Evolutionary conservation across 2,329 filamentous ascomycete species (phyloP).

Genomic region (Coniosporium tulheliwenetii): DNA sequence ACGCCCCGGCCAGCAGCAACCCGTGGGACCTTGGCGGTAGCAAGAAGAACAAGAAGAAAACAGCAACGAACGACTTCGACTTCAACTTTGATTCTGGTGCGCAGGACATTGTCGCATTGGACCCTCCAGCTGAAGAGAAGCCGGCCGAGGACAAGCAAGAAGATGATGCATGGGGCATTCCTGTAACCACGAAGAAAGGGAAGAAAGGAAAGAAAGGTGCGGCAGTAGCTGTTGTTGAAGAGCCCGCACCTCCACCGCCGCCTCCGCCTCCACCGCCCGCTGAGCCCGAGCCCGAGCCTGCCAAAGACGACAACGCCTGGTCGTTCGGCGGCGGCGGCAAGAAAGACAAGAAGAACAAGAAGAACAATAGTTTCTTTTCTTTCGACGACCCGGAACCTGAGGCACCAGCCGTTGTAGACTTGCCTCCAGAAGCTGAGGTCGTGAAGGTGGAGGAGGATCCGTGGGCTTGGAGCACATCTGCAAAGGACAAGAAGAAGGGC

Average conservation of each 20-base stretch:
- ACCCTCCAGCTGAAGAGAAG: constrained; percentile 7
- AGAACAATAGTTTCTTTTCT: constrained; percentile 1
- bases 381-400: background rate
- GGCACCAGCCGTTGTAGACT: constrained; percentile 6
- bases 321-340: constrained; percentile 2
- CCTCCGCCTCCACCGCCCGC: constrained; percentile 6
- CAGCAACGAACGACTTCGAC: constrained; percentile 9
- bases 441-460: constrained; percentile 3
- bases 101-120: constrained; percentile 1
- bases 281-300: constrained; percentile 9
- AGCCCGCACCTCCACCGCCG: constrained; percentile 2
- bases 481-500: constrained; percentile 15
- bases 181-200: constrained; percentile 18
- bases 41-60: constrained; percentile 16
- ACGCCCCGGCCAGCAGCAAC: constrained; percentile 1
- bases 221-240: constrained; percentile 4
- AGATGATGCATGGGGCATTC: constrained; percentile 12
- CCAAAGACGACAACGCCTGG: constrained; percentile 7
- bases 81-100: constrained; percentile 11
- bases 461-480: constrained; percentile 8
- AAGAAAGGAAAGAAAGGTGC: constrained; percentile 8
- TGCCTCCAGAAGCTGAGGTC: constrained; percentile 3
- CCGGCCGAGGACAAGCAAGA: constrained; percentile 6
- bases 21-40: constrained; percentile 12
- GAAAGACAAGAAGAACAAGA: constrained; percentile 4